Base-by-base conservation (phyloP, 2,329 filamentous ascomycete genomes). In the Aspergillus sp. region DNA sequence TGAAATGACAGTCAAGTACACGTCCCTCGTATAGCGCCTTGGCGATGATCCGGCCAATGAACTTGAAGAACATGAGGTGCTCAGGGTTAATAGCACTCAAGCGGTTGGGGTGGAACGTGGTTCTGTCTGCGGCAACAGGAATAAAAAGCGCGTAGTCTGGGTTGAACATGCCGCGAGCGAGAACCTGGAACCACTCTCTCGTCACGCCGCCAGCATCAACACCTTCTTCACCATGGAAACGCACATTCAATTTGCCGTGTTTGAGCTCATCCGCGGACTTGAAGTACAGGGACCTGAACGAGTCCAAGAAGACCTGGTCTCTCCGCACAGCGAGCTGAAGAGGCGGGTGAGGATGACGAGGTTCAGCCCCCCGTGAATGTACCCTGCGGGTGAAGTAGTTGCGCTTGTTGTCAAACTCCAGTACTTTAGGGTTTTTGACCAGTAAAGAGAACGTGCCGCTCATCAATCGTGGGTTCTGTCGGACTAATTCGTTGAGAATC, bases 371-470 rank as follows among this genome's bases (percentile, higher is more conserved):
- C 51, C 90, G 86, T 46, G 85, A 85, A 74, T 99, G 95, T 11
- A 99, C 88, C 69, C 91, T 93, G 60, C 95, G 90, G 72, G 87
- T 97, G 82, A 99, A 99, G 82, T 96, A 99, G 77, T 96, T 98
- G 68, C 95, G 92, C 81, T 99, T 99, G 80, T 99, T 99, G 79
- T 99, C 95, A 69, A 99, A 99, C 71, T 99, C 95, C 12, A 99
- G 82, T 3, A 99, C 96, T 82, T 98, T 99, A 25, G 95, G 96
- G 71, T 99, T 99, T 81, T 96, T 97, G 62, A 98, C 95, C 48
- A 99, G 79, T 15, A 99, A 83, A 11, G 93, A 93, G 77, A 99
- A 97, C 3, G 93, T 97, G 53, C 95, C 95, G 58, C 93, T 97
- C 96, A 99, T 99, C 63, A 99, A 86, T 75, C 96, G 96, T 31